Evolutionary conservation across 768 basidiomycete species (phyloP).

Genomic region (Naganishia friedmannii): DNA sequence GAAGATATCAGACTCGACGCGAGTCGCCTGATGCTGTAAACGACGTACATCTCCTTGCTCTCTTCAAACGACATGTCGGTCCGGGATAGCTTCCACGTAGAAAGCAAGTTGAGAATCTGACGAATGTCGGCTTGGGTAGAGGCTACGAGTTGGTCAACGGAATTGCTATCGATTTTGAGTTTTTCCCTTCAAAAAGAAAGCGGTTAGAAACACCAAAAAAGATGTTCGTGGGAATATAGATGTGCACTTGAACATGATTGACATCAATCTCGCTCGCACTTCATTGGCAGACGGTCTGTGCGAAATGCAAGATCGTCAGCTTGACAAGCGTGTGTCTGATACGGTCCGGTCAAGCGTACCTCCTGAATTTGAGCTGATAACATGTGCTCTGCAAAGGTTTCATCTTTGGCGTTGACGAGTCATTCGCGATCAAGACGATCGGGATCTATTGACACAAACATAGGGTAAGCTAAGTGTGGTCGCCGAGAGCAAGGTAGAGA

Average conservation of each 20-base stretch:
- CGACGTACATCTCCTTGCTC: constrained; percentile 77
- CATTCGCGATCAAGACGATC: constrained; percentile 96
- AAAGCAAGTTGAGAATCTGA: constrained; percentile 95
- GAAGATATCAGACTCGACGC: not conserved
- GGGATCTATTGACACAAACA: constrained; percentile 63
- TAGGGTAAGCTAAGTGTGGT: not conserved
- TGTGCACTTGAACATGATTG: constrained; percentile 83
- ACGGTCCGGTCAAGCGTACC: constrained; percentile 56
- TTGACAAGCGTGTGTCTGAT: constrained; percentile 24
- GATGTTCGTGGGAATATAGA: constrained; percentile 11
- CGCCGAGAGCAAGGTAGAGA: not conserved
- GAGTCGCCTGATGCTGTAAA: not conserved
- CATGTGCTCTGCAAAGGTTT: constrained; percentile 75
- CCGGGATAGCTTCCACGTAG: constrained; percentile 85
- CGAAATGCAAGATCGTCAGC: constrained; percentile 25
- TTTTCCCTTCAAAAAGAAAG: constrained; percentile 65
- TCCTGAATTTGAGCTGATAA: constrained; percentile 71
- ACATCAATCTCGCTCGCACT: constrained; percentile 81
- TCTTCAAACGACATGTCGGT: constrained; percentile 84
- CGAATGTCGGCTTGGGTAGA: constrained; percentile 94
- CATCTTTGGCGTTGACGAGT: constrained; percentile 78
- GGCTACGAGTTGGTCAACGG: constrained; percentile 82
- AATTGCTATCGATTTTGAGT: constrained; percentile 84
- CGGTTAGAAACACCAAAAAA: not conserved
- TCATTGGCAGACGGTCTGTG: constrained; percentile 70